Evolutionary conservation across 306 rosid genomes (phyloP), one percentile per base, ranked within the genome.

Genomic region (Benincasa hispida): DNA sequence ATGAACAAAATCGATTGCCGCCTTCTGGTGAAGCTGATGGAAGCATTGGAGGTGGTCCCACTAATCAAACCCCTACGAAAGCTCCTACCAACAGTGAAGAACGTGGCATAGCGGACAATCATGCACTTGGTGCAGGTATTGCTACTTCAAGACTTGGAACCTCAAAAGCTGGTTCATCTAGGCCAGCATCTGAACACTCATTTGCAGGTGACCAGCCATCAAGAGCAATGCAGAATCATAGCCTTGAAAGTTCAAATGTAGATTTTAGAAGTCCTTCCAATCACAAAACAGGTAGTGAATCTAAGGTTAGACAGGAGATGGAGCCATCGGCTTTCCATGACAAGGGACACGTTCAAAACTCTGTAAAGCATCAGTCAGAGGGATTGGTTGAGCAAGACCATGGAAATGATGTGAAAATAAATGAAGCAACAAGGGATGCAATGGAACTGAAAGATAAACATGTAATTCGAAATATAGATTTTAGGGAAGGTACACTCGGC

Each of bases 1-100:
- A 94, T 72, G 97, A 94, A 84, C 97, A 92, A 81, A 90, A 91
- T 80, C 88, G 91, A 75, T 80, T 87, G 78, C 93, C 93, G 48
- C 93, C 85, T 69, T 83, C 93, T 65, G 88, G 79, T 65, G 97
- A 94, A 45, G 88, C 82, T 10, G 97, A 90, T 84, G 97, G 92
- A 74, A 85, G 85, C 86, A 42, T 83, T 10, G 93, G 82, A 21
- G 85, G 84, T 77, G 91, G 89, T 53, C 69, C 86, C 60, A 66
- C 86, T 72, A 88, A 81, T 69, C 84, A 91, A 50, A 37, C 74
- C 74, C 35, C 81, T 9, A 35, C 65, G 8, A 94, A 90, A 82
- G 81, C 80, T 72, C 84, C 86, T 50, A 77, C 85, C 22, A 76
- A 84, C 87, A 89, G 77, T 39, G 97, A 95, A 82, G 98, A 94